Base-by-base conservation (phyloP, 768 basidiomycete genomes). In the Dacryopinax primogenitus region DNA sequence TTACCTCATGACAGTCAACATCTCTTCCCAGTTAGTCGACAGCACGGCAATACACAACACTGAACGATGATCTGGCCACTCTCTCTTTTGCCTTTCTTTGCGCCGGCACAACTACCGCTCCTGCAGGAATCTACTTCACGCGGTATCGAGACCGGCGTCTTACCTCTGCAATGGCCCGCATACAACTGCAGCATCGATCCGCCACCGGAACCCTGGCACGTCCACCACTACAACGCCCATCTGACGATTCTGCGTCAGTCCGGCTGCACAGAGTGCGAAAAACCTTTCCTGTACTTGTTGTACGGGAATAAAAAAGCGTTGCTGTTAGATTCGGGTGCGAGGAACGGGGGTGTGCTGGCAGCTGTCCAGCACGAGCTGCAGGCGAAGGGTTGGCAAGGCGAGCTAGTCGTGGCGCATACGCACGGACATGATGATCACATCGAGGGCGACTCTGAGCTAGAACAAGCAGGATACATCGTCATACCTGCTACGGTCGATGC, bases 181-280 rank as follows among this genome's bases (percentile, higher is more conserved):
- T 58, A 58, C 51, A 30, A 58, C 13, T 58, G 51, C 51, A 28
- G 26, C 51, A 30, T 4, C 30, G 51, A 30, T 4, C 26, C 30
- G 9, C 51, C 32, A 11, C 23, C 51, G 3, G 51, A 11, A 9
- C 51, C 51, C 23, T 58, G 51, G 51, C 13, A 28, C 26, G 51
- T 58, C 23, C 51, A 58, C 51, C 26, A 13, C 9, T 58, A 58
- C 51, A 58, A 58, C 51, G 26, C 11, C 51, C 26, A 32, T 18
- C 51, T 58, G 7, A 58, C 51, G 13, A 58, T 58, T 30, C 26
- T 58, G 51, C 51, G 51, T 30, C 51, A 58, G 26, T 58, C 51
- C 3, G 51, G 51, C 12, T 58, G 51, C 30, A 58, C 51, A 6
- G 51, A 58, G 26, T 58, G 32, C 51, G 51, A 58, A 21, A 13